Percentiles rank a stretch among this genome's conserved stretches.
Evolutionary conservation across 495 filamentous ascomycete species (phyloP).

Genomic region (Hypoxylon crocopeplum): DNA sequence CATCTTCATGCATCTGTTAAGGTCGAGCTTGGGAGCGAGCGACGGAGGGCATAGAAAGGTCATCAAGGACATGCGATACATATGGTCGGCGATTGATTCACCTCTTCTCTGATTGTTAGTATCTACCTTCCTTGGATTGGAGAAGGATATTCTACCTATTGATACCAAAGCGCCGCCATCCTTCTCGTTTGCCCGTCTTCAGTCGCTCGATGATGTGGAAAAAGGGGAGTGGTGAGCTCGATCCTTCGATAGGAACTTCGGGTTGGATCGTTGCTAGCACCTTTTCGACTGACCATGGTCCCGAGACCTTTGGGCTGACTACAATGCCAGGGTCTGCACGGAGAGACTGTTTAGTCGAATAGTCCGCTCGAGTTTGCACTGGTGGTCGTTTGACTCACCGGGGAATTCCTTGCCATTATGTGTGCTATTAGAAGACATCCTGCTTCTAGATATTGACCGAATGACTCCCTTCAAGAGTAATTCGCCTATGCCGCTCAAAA

Average conservation of each 20-base stretch:
- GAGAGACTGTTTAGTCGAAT: neutral
- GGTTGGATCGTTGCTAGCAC: constrained; percentile 52
- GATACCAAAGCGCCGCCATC: constrained; percentile 90
- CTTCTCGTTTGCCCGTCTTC: constrained; percentile 95
- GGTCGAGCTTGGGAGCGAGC: constrained; percentile 71
- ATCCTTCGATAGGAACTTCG: constrained; percentile 60
- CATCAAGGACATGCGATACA: constrained; percentile 99
- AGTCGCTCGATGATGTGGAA: constrained; percentile 91
- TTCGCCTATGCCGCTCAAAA: neutral
- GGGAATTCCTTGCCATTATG: constrained; percentile 30
- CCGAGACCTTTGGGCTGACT: constrained; percentile 43
- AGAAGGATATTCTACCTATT: constrained; percentile 49
- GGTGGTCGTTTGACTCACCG: constrained; percentile 14
- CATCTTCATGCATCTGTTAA: constrained; percentile 88
- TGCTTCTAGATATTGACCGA: neutral
- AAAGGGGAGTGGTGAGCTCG: constrained; percentile 82
- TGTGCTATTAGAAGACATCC: constrained; percentile 17
- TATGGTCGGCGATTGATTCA: constrained; percentile 96
- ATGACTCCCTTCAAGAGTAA: too few relatives aligned
- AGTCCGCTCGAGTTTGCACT: neutral
- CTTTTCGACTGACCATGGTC: constrained; percentile 58
- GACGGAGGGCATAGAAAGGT: constrained; percentile 89
- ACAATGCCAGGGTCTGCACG: constrained; percentile 42
- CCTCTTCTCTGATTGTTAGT: constrained; percentile 40
- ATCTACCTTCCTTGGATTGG: neutral